Evolutionary conservation across 2,329 filamentous ascomycete species (phyloP), one percentile per base, ranked within the genome.

Genomic region (Claviceps monticola): DNA sequence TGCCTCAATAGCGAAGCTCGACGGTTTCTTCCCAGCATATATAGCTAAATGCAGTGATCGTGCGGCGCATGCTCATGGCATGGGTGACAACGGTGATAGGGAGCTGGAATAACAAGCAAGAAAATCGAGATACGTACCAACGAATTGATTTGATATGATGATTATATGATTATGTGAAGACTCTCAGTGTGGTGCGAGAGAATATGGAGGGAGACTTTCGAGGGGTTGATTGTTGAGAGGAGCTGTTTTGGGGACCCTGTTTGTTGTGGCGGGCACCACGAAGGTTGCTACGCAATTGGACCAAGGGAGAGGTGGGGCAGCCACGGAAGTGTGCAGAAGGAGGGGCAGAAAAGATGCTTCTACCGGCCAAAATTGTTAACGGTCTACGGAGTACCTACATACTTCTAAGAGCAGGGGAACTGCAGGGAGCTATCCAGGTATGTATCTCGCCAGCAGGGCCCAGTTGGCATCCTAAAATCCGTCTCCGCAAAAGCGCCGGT

Each of bases 221-320:
- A 23, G 36, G 42, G 2, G 51, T 43, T 50, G 42, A 39, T 52
- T 54, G 50, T 53, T 52, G 51, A 53, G 48, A 53, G 47, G 48
- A 16, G 37, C 19, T 39, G 37, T 39, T 52, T 54, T 47, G 44
- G 36, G 26, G 44, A n/a, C 44, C 44, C 44, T 49, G 23, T 42
- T 52, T 46, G 46, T 42, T 52, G 29, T 43, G 52, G 52, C 50
- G 50, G 52, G 46, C 50, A 34, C 17, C 16, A 42, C 45, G 23
- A 47, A 46, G 46, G 34, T 49, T 52, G 46, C 47, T 42, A 21
- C 41, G 42, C 47, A 52, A 51, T 43, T 46, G 50, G 50, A 19
- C 21, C 45, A 55, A 53, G 54, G 41, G 49, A 53, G 23, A 55
- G 55, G 58, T 61, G 60, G 60, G 60, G 60, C 53, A 56, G 29